Conservation (phyloP, 176 grass and related monocot species). For the Ensete glaucum region DNA sequence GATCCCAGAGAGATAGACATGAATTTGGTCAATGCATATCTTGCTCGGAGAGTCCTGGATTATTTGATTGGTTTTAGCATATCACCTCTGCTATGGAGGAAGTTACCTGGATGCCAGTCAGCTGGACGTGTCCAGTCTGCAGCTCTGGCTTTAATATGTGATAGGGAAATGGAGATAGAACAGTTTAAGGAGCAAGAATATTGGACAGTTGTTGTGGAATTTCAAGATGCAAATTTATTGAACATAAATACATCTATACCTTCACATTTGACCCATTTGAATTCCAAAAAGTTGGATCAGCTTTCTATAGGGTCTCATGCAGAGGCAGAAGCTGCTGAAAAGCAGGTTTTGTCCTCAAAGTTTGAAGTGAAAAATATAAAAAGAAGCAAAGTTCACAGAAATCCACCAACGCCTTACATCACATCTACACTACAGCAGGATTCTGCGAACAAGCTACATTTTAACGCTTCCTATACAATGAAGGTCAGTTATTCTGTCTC, state of each 20-base stretch:
- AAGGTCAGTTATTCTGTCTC: conserved; percentile 43
- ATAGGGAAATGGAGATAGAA: conserved; percentile 82
- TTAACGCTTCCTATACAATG: conserved; percentile 65
- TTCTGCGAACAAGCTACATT: conserved; percentile 70
- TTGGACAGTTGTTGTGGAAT: conserved; percentile 57
- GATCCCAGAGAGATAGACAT: conserved; percentile 53
- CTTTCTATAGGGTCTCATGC: conserved; percentile 61
- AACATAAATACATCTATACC: conserved; percentile 20
- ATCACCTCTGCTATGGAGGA: conserved; percentile 93
- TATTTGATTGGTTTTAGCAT: conserved; percentile 95
- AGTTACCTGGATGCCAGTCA: conserved; percentile 88
- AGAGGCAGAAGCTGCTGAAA: conserved; percentile 54
- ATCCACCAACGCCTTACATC: conserved; percentile 83
- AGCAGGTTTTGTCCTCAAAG: conserved; percentile 38
- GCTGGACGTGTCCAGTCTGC: conserved; percentile 95
- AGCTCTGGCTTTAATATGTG: conserved; percentile 83
- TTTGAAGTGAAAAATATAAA: conserved; percentile 63
- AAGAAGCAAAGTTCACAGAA: conserved; percentile 60
- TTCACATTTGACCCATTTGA: conserved; percentile 62
- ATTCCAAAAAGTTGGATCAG: conserved; percentile 68
- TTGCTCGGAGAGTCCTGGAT: conserved; percentile 86
- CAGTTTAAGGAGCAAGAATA: conserved; percentile 70
- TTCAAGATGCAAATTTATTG: conserved; percentile 26
- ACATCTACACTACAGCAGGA: conserved; percentile 96
- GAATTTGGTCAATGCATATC: conserved; percentile 95